phyloP scores from a whole-genome alignment of 2,329 filamentous ascomycete species.

The Aspergillus caelatus region DNA sequence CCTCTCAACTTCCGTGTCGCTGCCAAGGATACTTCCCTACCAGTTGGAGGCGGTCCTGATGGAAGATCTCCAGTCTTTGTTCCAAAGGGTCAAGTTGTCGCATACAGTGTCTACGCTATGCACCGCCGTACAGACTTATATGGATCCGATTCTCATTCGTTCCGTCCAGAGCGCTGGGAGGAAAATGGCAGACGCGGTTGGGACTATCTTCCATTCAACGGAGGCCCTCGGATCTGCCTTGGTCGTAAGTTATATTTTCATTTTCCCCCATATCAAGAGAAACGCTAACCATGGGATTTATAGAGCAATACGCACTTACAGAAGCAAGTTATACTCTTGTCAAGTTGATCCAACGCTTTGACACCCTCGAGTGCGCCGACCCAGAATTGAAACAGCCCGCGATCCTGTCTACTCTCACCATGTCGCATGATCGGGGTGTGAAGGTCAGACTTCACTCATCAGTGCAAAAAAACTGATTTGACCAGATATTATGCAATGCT shows the following conservation, averaged over 20 bases:
- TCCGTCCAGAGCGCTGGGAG: conserved; percentile 56
- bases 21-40: conserved; percentile 46
- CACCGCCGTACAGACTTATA: conserved; percentile 63
- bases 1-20: conserved; percentile 50
- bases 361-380: conserved; percentile 39
- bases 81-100: conserved; percentile 65
- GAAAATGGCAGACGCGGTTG: conserved; percentile 36
- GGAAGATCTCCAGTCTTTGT: conserved; percentile 62
- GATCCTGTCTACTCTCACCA: conserved; percentile 33
- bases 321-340: conserved; percentile 46
- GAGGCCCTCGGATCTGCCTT: conserved; percentile 44
- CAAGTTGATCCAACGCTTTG: conserved; percentile 41
- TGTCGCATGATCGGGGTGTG: conserved; percentile 37
- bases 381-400: conserved; percentile 32
- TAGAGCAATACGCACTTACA: conserved; percentile 48
- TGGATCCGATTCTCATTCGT: conserved; percentile 48
- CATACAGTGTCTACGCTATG: conserved; percentile 72
- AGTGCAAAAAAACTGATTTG: too few relatives aligned
- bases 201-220: conserved; percentile 44
- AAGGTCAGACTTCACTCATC: conserved; percentile 29
- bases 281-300: neutral
- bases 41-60: conserved; percentile 63
- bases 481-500: neutral
- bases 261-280: neutral
- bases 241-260: conserved; percentile 34